Conservation (phyloP, 768 basidiomycete species). For the Tricholoma saponaceum region DNA sequence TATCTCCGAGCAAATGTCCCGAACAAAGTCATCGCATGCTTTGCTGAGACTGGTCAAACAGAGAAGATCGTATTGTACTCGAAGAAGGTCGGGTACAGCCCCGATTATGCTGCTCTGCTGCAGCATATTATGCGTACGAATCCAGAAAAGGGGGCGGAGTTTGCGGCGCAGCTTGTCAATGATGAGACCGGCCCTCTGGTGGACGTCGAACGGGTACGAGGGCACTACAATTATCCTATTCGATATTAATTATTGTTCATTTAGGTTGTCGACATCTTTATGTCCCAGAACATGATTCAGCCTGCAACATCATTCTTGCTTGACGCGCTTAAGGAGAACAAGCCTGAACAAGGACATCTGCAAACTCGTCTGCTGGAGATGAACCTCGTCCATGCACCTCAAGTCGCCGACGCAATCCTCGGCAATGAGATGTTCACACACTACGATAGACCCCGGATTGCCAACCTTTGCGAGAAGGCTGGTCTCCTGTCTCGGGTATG, state of each 20-base stretch:
- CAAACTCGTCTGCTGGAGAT: conserved; percentile 97
- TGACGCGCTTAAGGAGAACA: conserved; percentile 97
- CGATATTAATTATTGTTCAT: background rate
- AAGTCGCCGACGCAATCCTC: conserved; percentile 98
- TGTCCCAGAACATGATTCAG: conserved; percentile 99
- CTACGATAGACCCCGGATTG: conserved; percentile 94
- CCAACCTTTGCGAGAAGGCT: conserved; percentile 98
- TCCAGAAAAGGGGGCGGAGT: conserved; percentile 97
- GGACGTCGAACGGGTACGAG: conserved; percentile 78
- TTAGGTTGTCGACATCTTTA: conserved; percentile 96
- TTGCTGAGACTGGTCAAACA: conserved; percentile 97
- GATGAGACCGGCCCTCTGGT: conserved; percentile 91
- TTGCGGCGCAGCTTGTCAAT: conserved; percentile 91
- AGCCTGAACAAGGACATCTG: conserved; percentile 91
- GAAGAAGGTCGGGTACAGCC: conserved; percentile 92
- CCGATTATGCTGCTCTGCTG: conserved; percentile 87
- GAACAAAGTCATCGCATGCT: conserved; percentile 98
- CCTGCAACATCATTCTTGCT: conserved; percentile 97
- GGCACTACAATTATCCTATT: background rate
- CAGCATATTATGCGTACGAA: conserved; percentile 96
- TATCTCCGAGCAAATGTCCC: conserved; percentile 97
- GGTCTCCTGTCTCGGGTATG: conserved; percentile 88
- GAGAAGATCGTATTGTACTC: conserved; percentile 98
- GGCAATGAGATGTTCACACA: conserved; percentile 98
- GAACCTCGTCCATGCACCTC: conserved; percentile 96